phyloP scores from a whole-genome alignment of 768 basidiomycete genomes.

The Pulveroboletus frians region DNA sequence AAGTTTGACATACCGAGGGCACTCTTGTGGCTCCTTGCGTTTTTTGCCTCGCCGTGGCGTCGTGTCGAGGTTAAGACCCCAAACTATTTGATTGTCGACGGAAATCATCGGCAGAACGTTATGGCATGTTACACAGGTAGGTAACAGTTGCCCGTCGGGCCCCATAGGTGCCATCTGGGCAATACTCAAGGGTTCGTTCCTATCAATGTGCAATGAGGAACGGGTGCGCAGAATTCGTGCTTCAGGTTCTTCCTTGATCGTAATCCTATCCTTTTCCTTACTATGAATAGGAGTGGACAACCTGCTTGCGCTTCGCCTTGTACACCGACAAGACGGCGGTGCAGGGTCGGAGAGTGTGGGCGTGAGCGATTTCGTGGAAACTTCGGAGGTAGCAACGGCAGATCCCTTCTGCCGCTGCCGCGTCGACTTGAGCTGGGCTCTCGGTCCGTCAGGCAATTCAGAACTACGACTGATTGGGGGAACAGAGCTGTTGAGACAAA shows the following conservation, averaged over 20 bases:
- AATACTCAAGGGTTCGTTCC: slow-evolving; percentile 35
- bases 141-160: slow-evolving; percentile 61
- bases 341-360: slow-evolving; percentile 27
- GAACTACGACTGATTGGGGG: slow-evolving; percentile 29
- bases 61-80: slow-evolving; percentile 56
- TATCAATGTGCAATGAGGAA: slow-evolving; percentile 34
- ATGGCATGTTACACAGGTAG: slow-evolving; percentile 65
- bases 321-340: slow-evolving; percentile 26
- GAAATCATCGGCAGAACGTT: slow-evolving; percentile 73
- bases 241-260: slow-evolving; percentile 48
- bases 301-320: slow-evolving; percentile 29
- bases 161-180: slow-evolving; percentile 46
- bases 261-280: slow-evolving; percentile 37
- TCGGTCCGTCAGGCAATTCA: slow-evolving; percentile 19
- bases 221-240: slow-evolving; percentile 48
- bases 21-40: slow-evolving; percentile 62
- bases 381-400: slow-evolving; percentile 40
- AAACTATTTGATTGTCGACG: slow-evolving; percentile 69
- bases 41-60: slow-evolving; percentile 43
- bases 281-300: slow-evolving; percentile 27
- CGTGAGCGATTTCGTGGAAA: slow-evolving; percentile 40
- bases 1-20: slow-evolving; percentile 55
- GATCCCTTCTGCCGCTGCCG: slow-evolving; percentile 52
- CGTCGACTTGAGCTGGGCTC: slow-evolving; percentile 47
- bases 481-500: slow-evolving; percentile 15